Evolutionary conservation across 805 yeast genomes (phyloP), one percentile per base, ranked within the genome.

Genomic region (Hermanozyma aechmeae): DNA sequence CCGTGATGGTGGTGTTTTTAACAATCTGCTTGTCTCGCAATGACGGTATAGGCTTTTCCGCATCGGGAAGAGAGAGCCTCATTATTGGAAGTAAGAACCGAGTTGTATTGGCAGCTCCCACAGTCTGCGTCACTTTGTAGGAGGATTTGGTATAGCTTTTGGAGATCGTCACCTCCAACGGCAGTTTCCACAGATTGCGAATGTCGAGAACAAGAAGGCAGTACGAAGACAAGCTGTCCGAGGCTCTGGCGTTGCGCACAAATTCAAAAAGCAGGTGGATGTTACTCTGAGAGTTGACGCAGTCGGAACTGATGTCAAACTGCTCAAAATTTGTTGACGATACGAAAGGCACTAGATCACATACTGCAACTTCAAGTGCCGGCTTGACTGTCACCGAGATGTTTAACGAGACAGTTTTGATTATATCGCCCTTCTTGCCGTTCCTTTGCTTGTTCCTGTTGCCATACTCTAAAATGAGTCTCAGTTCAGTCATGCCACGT

Each of bases 141-240:
- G 9, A 7, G n/a, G n/a, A n/a, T n/a, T n/a, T n/a, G n/a, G n/a
- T n/a, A n/a, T n/a, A n/a, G n/a, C n/a, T 51, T 34, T 58, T 61
- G 2, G 40, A 38, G 8, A 71, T 34, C 2, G 52, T 37, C 24
- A 48, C 49, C 4, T 30, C 22, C 19, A 65, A 40, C 16, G 68
- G 67, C 27, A 76, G 78, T 5, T 70, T 65, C 92, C 95, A 87
- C 2, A 81, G 66, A 49, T 92, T 89, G 39, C 85, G 68, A 33
- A 92, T 53, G 48, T 92, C 97, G 10, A 89, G 45, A 1, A 84
- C 64, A 30, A 81, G 56, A 26, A 80, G 53, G 37, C 79, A 76
- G 49, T 68, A 83, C 27, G 73, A 75, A 3, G 71, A 56, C 28
- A 65, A 49, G 5, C 29, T 13, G 5, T 31, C 24, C 1, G 44